Conservation (phyloP, 176 grass and related monocot species). For the Paspalum vaginatum region DNA sequence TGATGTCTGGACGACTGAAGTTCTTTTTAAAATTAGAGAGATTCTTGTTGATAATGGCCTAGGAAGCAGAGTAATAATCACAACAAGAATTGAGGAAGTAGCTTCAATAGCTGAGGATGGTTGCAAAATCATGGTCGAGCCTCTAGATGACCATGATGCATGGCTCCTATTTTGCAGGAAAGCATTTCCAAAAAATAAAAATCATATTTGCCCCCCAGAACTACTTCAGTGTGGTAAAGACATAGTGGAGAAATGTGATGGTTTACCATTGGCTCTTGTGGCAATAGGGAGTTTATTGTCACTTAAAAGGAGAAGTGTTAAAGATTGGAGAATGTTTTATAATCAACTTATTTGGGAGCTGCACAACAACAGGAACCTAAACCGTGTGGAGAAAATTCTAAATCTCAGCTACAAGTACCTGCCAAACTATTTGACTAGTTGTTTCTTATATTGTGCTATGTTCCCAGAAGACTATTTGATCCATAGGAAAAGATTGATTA, state of each 20-base stretch:
- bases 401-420: no score
- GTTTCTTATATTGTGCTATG: conserved; percentile 59
- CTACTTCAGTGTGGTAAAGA: conserved; percentile 20
- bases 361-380: conserved; percentile 30
- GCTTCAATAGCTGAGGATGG: no score
- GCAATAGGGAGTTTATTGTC: conserved; percentile 42
- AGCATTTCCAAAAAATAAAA: conserved; percentile 32
- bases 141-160: not conserved
- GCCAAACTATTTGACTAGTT: conserved; percentile 50
- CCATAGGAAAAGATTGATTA: conserved; percentile 30
- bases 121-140: no score
- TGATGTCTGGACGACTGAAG: conserved; percentile 26
- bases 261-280: conserved; percentile 53
- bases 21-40: not conserved
- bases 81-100: no score
- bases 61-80: conserved; percentile 32
- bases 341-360: conserved; percentile 46
- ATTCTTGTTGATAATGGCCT: not conserved
- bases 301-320: not conserved
- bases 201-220: conserved; percentile 22
- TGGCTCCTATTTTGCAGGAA: conserved; percentile 47
- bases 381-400: conserved; percentile 43
- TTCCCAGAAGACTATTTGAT: conserved; percentile 59
- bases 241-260: conserved; percentile 47
- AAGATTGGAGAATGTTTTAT: conserved; percentile 41